phyloP scores from a whole-genome alignment of 2,329 filamentous ascomycete genomes.

The Cercospora beticola region DNA sequence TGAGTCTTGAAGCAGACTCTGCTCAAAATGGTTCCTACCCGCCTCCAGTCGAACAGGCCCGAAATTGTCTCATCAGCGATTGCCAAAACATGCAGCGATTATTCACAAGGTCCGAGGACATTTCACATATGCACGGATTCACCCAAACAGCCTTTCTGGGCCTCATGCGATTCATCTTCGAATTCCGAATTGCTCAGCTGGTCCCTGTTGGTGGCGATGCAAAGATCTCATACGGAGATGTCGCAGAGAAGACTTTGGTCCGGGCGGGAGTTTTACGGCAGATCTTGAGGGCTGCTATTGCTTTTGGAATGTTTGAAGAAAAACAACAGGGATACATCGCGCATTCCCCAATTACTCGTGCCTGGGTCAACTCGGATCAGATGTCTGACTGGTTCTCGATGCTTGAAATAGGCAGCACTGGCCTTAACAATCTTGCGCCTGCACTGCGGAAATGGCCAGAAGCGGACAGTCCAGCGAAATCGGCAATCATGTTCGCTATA shows the following conservation, averaged over 20 bases:
- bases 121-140: too few species aligned
- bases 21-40: too few species aligned
- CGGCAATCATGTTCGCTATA: neutral
- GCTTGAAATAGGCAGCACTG: neutral
- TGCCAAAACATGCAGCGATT: too few species aligned
- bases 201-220: neutral
- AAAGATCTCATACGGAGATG: neutral
- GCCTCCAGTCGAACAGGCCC: too few species aligned
- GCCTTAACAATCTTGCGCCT: neutral
- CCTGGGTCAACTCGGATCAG: neutral
- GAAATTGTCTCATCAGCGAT: too few species aligned
- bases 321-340: neutral
- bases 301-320: neutral
- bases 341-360: neutral
- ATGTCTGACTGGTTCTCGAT: neutral
- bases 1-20: too few species aligned
- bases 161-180: neutral
- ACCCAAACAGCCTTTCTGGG: neutral
- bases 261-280: neutral
- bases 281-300: neutral
- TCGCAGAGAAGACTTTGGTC: neutral
- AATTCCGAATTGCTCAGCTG: neutral
- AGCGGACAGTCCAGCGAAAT: neutral
- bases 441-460: neutral
- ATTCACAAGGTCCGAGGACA: too few species aligned